These are phyloP conservation scores for Begonia peltatifolia DNA, from an alignment of 306 rosid species.

Conservation along the genomic window DNA sequence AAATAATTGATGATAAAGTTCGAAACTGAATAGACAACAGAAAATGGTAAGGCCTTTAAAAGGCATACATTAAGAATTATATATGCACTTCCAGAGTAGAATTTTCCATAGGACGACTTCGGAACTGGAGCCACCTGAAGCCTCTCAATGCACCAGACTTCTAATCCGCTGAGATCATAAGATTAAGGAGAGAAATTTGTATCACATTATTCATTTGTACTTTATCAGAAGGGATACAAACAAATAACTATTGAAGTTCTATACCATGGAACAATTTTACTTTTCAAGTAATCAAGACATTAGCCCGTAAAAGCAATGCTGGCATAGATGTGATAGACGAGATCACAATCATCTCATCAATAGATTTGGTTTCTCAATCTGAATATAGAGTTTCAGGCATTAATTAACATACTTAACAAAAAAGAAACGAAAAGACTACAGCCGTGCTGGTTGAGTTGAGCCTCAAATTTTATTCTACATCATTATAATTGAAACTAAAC, in stretches of 20 bases:
- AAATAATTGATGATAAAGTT: no score
- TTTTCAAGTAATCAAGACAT: no score
- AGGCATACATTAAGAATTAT: slow-evolving; percentile 69
- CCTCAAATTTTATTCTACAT: neutral
- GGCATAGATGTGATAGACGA: neutral
- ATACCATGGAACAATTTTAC: no score
- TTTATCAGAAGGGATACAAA: no score
- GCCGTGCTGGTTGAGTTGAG: no score
- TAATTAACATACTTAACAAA: neutral
- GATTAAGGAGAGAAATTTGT: slow-evolving; percentile 26
- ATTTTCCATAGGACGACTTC: slow-evolving; percentile 51
- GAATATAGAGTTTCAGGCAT: neutral
- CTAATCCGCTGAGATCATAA: slow-evolving; percentile 51
- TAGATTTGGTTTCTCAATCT: neutral
- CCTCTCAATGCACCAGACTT: slow-evolving; percentile 87
- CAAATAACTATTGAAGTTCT: no score
- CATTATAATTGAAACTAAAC: neutral
- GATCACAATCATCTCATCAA: neutral
- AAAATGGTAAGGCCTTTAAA: neutral
- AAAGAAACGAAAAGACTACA: neutral
- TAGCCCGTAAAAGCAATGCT: no score
- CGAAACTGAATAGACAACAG: no score
- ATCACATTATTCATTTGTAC: neutral
- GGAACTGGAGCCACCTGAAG: slow-evolving; percentile 45
- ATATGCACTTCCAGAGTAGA: slow-evolving; percentile 81